Base-by-base conservation (phyloP, 352 stramenopile genomes). In the Blastocystis hominis region DNA sequence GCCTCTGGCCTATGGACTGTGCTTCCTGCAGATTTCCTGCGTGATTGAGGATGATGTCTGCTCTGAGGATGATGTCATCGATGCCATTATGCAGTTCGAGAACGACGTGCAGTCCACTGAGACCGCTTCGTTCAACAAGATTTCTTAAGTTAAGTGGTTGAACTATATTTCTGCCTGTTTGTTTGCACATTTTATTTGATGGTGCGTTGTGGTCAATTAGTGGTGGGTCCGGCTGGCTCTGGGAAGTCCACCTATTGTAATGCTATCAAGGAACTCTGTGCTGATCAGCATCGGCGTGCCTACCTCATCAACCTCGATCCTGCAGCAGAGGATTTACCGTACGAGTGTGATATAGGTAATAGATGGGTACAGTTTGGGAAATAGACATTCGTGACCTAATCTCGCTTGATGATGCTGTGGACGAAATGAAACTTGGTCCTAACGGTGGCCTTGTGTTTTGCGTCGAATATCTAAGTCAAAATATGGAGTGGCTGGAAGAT, bases 381-480 rank as follows among this genome's bases (percentile, higher is more conserved):
- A 24, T 42, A 86, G 93, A 95, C 92, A 88, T 96, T 91, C 91
- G 95, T 90, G 93, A 97, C 84, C 90, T 98, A 44, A 97, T 98
- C 61, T 96, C 94, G 59, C 91, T 98, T 9, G 93, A 98, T 86
- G 94, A 97, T 61, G 97, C 98, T 47, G 98, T 98, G 95, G 93
- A 98, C 86, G 93, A 98, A 86, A 91, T 98, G 7, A 92, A 94
- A 88, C 94, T 98, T 69, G 97, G 97, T 30, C 96, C 97, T 0
- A 99, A 99, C 89, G 97, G 97, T 15, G 96, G 94, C 0, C 91
- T 99, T 15, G 91, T 99, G 15, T 99, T 98, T 91, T 98, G 96
- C 91, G 98, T 99, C 93, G 96, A 98, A 94, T 98, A 80, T 80
- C 34, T 80, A 2, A 90, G 91, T 47, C 91, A 98, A 88, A 97